These are phyloP conservation scores for Diaporthe velutina DNA, from an alignment of 2,329 filamentous ascomycete species.

Conservation along the genomic window DNA sequence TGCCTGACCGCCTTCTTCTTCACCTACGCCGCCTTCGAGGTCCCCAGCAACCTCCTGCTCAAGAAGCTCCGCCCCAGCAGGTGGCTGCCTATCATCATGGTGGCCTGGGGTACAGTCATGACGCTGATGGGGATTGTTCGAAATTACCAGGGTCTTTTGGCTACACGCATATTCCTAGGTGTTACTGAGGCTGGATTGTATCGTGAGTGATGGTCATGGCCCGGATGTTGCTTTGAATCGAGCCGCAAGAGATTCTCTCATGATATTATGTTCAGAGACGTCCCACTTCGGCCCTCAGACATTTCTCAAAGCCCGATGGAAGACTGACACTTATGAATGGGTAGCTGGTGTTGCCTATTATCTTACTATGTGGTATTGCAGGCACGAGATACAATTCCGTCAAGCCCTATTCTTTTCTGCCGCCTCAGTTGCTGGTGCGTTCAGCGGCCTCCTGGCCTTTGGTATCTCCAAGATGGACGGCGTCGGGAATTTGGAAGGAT, in stretches of 20 bases:
- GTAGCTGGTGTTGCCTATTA: conserved; percentile 57
- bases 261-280: too few relatives aligned
- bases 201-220: conserved; percentile 44
- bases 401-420: conserved; percentile 86
- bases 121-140: conserved; percentile 66
- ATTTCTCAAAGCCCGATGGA: too few relatives aligned
- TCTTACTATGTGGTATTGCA: conserved; percentile 70
- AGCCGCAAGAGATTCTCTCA: too few relatives aligned
- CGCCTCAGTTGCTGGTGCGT: conserved; percentile 83
- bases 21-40: conserved; percentile 81
- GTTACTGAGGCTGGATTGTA: conserved; percentile 77
- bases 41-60: conserved; percentile 82
- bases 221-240: conserved; percentile 59
- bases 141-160: conserved; percentile 60
- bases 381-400: conserved; percentile 67
- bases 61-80: conserved; percentile 80
- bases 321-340: too few relatives aligned
- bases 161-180: conserved; percentile 70
- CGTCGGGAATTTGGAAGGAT: conserved; percentile 60
- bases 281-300: too few relatives aligned
- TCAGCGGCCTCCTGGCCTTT: conserved; percentile 71
- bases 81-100: conserved; percentile 84
- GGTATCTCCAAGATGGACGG: conserved; percentile 62
- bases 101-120: conserved; percentile 66
- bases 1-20: conserved; percentile 82